Evolutionary conservation across 1,284 basidiomycete genomes (phyloP).

Genomic region (Leccinum griseonigrum): DNA sequence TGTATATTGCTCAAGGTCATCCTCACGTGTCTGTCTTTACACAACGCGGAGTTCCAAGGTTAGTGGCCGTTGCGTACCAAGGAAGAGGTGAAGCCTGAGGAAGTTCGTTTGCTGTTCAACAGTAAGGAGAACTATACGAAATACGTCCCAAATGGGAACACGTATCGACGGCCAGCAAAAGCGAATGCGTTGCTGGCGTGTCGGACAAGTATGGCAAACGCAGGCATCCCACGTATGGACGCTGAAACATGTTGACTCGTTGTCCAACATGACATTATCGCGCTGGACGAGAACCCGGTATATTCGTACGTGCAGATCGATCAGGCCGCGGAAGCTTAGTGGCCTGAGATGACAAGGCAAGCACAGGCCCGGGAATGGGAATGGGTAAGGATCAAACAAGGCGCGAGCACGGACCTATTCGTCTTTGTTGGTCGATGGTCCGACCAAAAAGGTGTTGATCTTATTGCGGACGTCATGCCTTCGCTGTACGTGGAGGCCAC

Average conservation of each 20-base stretch:
- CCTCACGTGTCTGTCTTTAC: conserved; percentile 87
- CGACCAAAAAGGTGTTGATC: conserved; percentile 93
- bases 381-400: conserved; percentile 90
- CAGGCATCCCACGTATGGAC: too few relatives aligned
- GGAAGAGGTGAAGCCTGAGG: conserved; percentile 96
- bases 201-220: conserved; percentile 96
- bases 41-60: conserved; percentile 96
- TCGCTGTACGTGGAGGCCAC: conserved; percentile 48
- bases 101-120: conserved; percentile 94
- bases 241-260: conserved; percentile 88
- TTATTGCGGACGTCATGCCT: conserved; percentile 93
- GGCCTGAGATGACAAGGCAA: conserved; percentile 87
- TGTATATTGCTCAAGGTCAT: conserved; percentile 89
- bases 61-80: conserved; percentile 93
- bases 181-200: conserved; percentile 89
- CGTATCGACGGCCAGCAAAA: conserved; percentile 91
- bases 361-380: too few relatives aligned
- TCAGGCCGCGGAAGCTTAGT: conserved; percentile 77
- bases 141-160: conserved; percentile 93
- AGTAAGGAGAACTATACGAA: conserved; percentile 93
- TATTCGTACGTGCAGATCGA: conserved; percentile 77
- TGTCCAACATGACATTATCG: conserved; percentile 95
- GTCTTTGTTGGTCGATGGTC: conserved; percentile 97
- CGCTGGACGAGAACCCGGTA: conserved; percentile 76
- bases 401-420: conserved; percentile 84